Evolutionary conservation across 805 yeast genomes (phyloP), one percentile per base, ranked within the genome.

Genomic region (Candida multigemmis): DNA sequence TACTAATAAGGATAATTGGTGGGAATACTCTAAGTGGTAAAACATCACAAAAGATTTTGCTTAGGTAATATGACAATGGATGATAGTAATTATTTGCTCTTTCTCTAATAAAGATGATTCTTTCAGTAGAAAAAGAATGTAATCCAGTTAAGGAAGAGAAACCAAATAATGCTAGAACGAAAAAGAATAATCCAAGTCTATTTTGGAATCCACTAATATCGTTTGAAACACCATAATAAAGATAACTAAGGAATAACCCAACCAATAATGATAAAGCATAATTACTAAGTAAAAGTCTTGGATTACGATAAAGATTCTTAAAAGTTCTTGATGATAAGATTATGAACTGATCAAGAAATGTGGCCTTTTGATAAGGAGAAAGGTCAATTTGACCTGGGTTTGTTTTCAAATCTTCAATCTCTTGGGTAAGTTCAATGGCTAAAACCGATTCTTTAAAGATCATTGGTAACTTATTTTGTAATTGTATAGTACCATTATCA

Each of bases 191-290:
- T 0, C 98, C 98, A 37, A 91, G 65, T 41, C 98, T 68, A 53
- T 91, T 91, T 52, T 91, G 98, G 63, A 91, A 91, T 0, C 98
- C 98, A 43, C 94, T 77, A 30, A 91, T 89, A 49, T 89, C 96
- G 46, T 85, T 81, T 22, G 76, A 62, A 14, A 89, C 76, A 44
- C 85, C 67, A 55, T 77, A 89, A 51, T 91, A 91, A 21, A 91
- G 61, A 26, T 71, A 71, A 0, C 97, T 96, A 53, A 95, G 77
- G 53, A 89, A 81, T 4, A 76, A 45, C 1, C 94, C 96, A 51
- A 89, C 72, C 10, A 77, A 49, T 6, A 83, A 53, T 0, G 96
- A 78, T 33, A 89, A 61, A 2, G 79, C 59, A 45, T 89, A 89
- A 44, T 91, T 94, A 1, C 91, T 82, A 33, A 86, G 49, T 28